Percentiles rank a stretch among this genome's conserved stretches.
phyloP scores from a whole-genome alignment of 83 land plant genomes.

The Diphasiastrum complanatum region DNA sequence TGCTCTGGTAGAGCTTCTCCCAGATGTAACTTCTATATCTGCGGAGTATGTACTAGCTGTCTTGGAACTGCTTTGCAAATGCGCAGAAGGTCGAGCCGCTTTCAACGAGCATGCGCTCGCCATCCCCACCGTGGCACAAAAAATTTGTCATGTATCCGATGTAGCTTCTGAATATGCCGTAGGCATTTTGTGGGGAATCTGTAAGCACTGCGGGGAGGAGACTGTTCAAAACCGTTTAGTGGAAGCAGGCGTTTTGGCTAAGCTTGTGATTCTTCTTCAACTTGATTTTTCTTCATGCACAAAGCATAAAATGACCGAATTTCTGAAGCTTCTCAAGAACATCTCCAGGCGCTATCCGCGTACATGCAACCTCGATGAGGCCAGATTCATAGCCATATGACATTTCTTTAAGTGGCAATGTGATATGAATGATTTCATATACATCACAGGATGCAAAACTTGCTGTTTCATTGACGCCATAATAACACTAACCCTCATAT shows the following conservation, averaged over 20 bases:
- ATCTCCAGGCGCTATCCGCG: no score
- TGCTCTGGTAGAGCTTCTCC: slow-evolving; percentile 14
- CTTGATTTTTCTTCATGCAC: neutral
- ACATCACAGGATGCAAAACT: no score
- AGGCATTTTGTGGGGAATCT: slow-evolving; percentile 6
- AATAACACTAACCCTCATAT: no score
- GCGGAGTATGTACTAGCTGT: slow-evolving; percentile 2
- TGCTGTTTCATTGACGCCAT: no score
- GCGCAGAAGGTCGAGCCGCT: no score
- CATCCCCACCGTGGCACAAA: slow-evolving; percentile 7
- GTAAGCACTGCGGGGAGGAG: slow-evolving; percentile 1
- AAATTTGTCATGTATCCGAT: slow-evolving; percentile 1
- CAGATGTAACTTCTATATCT: neutral
- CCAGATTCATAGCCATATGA: no score
- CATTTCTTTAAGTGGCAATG: no score
- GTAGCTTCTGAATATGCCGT: no score
- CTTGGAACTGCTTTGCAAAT: slow-evolving; percentile 4
- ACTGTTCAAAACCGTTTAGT: neutral
- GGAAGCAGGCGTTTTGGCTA: neutral
- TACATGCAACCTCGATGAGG: no score
- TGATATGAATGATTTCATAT: no score
- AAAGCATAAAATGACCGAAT: neutral
- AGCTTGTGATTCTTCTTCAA: neutral
- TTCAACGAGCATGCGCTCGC: slow-evolving; percentile 2
- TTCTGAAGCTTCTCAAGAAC: neutral